Evolutionary conservation across 176 grass and related monocot species (phyloP).

Genomic region (Alopecurus myosuroides): DNA sequence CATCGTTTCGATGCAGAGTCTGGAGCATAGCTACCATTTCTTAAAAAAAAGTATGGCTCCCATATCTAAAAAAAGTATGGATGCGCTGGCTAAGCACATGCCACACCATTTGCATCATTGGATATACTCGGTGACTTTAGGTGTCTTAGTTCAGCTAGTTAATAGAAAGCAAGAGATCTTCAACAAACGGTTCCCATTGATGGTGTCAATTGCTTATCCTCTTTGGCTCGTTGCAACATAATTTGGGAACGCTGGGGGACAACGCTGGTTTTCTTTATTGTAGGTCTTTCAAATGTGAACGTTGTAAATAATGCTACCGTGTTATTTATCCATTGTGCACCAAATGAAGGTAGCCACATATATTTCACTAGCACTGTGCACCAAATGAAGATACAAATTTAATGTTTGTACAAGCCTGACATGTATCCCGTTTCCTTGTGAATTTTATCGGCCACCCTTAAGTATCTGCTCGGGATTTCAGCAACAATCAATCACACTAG

Average conservation of each 20-base stretch:
- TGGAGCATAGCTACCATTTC: too few species aligned
- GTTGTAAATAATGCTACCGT: not conserved
- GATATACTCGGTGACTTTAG: slow-evolving; percentile 29
- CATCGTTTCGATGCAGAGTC: too few species aligned
- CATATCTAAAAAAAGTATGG: too few species aligned
- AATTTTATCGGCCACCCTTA: not conserved
- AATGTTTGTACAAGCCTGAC: not conserved
- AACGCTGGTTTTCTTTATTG: not conserved
- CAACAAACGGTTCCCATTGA: not conserved
- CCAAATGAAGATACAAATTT: not conserved
- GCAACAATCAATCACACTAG: too few species aligned
- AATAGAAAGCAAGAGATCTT: not conserved
- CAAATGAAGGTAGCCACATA: not conserved
- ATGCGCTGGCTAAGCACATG: not conserved
- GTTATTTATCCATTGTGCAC: not conserved
- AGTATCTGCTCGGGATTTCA: not conserved
- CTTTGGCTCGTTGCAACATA: not conserved
- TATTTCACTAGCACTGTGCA: too few species aligned
- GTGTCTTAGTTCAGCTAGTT: slow-evolving; percentile 22
- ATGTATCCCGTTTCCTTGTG: not conserved
- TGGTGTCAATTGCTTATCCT: not conserved
- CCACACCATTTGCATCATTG: not conserved
- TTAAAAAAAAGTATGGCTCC: too few species aligned
- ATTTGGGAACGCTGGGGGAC: not conserved
- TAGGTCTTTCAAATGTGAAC: not conserved